Evolutionary conservation across 306 rosid genomes (phyloP).

Genomic region (Gastrolobium bilobum): DNA sequence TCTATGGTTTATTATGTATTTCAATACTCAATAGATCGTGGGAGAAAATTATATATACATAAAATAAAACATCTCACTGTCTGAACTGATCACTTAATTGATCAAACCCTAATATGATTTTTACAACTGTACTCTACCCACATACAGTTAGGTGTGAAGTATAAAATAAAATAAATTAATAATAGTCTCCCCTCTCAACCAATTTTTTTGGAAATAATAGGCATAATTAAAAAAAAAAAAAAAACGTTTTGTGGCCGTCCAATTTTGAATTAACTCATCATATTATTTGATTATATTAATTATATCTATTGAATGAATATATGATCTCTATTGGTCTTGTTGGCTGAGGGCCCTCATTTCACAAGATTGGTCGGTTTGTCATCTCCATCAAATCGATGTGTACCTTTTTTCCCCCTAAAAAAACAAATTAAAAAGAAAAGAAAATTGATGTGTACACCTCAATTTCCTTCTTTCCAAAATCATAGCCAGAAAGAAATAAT

Average conservation of each 20-base stretch:
- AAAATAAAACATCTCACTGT: too few relatives aligned
- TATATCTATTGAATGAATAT: constrained; percentile 20
- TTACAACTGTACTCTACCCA: too few relatives aligned
- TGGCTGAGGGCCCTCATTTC: constrained; percentile 41
- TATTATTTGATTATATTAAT: not conserved
- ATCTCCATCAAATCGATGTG: constrained; percentile 63
- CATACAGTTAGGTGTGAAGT: too few relatives aligned
- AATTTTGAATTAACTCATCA: not conserved
- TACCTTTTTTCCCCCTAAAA: not conserved
- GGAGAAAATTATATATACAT: too few relatives aligned
- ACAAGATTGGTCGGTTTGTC: constrained; percentile 63
- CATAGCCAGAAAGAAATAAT: constrained; percentile 59
- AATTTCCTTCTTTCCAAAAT: constrained; percentile 55
- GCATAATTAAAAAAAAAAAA: not conserved
- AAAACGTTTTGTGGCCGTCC: not conserved
- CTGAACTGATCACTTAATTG: too few relatives aligned
- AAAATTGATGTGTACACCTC: constrained; percentile 51
- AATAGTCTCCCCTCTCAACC: too few relatives aligned
- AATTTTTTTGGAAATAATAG: too few relatives aligned
- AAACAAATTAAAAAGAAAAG: too few relatives aligned
- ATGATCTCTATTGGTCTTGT: constrained; percentile 8
- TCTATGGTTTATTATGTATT: not conserved
- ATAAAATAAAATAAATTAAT: too few relatives aligned
- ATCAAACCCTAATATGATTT: too few relatives aligned
- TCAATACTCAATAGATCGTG: too few relatives aligned